Evolutionary conservation across 2,329 filamentous ascomycete genomes (phyloP).

Genomic region (Calcarisporium arbuscula): DNA sequence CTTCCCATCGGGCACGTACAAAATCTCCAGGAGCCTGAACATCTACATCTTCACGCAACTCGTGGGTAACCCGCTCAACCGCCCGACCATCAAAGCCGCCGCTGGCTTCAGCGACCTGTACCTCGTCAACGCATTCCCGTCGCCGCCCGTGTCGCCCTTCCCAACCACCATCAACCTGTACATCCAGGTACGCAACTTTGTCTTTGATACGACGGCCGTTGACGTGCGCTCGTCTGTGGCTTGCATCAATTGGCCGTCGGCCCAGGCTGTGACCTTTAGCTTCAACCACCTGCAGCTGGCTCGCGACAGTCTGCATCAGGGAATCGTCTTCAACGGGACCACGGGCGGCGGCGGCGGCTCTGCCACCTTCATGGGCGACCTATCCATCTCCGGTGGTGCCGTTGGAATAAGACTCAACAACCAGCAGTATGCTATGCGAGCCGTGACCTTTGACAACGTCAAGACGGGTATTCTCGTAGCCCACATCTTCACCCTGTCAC

Average conservation of each 20-base stretch:
- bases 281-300: constrained; percentile 10
- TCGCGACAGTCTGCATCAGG: constrained; percentile 7
- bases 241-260: constrained; percentile 11
- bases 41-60: constrained; percentile 5
- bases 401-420: constrained; percentile 9
- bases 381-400: neutral
- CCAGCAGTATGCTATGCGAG: constrained; percentile 11
- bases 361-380: constrained; percentile 10
- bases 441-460: constrained; percentile 8
- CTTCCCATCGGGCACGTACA: constrained; percentile 3
- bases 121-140: constrained; percentile 9
- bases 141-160: constrained; percentile 8
- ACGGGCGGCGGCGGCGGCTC: constrained; percentile 9
- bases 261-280: constrained; percentile 10
- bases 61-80: constrained; percentile 8
- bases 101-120: constrained; percentile 8
- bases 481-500: constrained; percentile 10
- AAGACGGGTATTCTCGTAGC: constrained; percentile 8
- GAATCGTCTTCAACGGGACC: constrained; percentile 10
- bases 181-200: constrained; percentile 10
- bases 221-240: constrained; percentile 5
- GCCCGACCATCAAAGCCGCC: constrained; percentile 9
- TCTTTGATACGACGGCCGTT: constrained; percentile 9
- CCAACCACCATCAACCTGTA: constrained; percentile 11
- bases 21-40: neutral